Base-by-base conservation (phyloP, 805 yeast species). In the Wickerhamiella cacticola region DNA sequence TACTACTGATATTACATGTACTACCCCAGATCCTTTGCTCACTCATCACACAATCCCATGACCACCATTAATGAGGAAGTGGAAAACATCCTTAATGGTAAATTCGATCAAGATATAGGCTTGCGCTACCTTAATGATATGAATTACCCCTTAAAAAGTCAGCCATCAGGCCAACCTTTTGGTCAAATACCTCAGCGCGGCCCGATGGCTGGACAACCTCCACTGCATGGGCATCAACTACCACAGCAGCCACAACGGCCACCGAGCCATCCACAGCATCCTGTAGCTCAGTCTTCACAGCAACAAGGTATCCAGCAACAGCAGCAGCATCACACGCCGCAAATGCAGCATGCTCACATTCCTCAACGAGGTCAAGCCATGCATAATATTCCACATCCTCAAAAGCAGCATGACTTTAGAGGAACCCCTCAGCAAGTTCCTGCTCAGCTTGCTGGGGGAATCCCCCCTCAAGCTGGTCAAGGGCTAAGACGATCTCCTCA, bases 351-450 rank as follows among this genome's bases (percentile, higher is more conserved):
- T 39, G 42, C 29, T 8, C 42, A 39, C 19, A 12, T 15, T 31
- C 19, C 36, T 5, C 36, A 31, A 31, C 36, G 36, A 15, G 36
- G 36, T n/a, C 36, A 31, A 15, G 21, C 36, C 36, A 15, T 31
- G 36, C 36, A 31, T n/a, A n/a, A n/a, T 31, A n/a, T 31, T 31
- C 36, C 9, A 31, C 36, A 31, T 15, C 19, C 36, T 5, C 43
- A 25, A 4, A 12, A n/a, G 6, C 43, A 40, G 16, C 43, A 25
- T 12, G 23, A 40, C 2, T 25, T 25, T 15, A 16, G 46, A 22
- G 46, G 31, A 15, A 43, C 46, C 23, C 46, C 46, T n/a, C 46
- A 43, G 40, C 46, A 43, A 33, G 15, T 43, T 18, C 38, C 46
- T 15, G 46, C 46, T 8, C 46, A 43, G 15, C 21, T 43, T 8